Conservation (phyloP, 2,329 filamentous ascomycete species). For the Trichoderma oligosporum region DNA sequence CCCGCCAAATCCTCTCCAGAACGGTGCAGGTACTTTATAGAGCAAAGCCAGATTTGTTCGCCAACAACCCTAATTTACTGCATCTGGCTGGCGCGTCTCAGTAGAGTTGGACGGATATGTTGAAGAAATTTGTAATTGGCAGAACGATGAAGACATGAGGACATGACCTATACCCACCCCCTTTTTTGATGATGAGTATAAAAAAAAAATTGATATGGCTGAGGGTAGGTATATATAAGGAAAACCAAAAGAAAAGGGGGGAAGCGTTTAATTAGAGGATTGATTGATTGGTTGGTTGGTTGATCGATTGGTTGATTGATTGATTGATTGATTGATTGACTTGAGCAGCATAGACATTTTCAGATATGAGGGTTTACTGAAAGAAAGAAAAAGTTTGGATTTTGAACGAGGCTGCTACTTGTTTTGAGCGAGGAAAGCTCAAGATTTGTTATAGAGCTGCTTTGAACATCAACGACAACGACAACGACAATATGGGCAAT, state of each 20-base stretch:
- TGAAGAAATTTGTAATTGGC: not conserved
- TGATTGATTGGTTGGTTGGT: not conserved
- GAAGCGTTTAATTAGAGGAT: slow-evolving; percentile 17
- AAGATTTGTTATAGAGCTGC: too few relatives aligned
- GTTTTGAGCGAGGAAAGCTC: too few relatives aligned
- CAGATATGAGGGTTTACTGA: not conserved
- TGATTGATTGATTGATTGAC: too few relatives aligned
- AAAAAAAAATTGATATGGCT: slow-evolving; percentile 4
- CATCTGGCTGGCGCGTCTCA: slow-evolving; percentile 29
- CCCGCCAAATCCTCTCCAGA: slow-evolving; percentile 61
- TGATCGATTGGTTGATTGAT: too few relatives aligned
- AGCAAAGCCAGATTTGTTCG: slow-evolving; percentile 33
- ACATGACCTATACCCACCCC: slow-evolving; percentile 19
- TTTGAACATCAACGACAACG: too few relatives aligned
- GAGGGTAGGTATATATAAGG: slow-evolving; percentile 10
- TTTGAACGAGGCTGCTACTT: too few relatives aligned
- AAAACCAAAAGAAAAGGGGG: not conserved
- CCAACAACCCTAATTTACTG: slow-evolving; percentile 32
- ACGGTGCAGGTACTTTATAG: slow-evolving; percentile 52
- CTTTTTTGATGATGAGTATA: slow-evolving; percentile 16
- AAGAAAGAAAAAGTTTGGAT: too few relatives aligned
- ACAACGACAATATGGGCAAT: too few relatives aligned
- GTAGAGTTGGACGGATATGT: not conserved
- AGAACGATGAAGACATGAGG: slow-evolving; percentile 21
- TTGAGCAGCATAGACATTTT: too few relatives aligned